Evolutionary conservation across 164 flowering plant species (phyloP), one percentile per base, ranked within the genome.

Genomic region (Liriodendron chinense): DNA sequence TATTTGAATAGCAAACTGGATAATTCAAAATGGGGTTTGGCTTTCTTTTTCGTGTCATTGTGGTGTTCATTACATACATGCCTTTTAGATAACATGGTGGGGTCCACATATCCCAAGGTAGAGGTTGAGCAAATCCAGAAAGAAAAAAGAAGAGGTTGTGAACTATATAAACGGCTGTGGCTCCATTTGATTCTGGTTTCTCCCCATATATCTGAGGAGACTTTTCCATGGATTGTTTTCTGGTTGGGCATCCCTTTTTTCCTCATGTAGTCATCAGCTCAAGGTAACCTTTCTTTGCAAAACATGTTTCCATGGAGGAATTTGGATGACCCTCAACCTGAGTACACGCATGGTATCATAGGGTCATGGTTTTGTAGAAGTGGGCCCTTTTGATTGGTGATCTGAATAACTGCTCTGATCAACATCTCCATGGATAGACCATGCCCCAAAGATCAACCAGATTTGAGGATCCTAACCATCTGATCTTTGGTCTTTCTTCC

Each of bases 191-290:
- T 65, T 22, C 18, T 16, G 18, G 16, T 12, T 53, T 53, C 4
- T 12, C 13, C 9, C 16, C 16, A 49, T 72, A 22, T n/a, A 13
- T 72, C 67, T 34, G 7, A 34, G 43, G 43, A 34, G 43, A 4
- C 25, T 61, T 43, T 26, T 56, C 72, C 73, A 84, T 84, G 87
- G 82, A 76, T 24, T 78, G 77, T n/a, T 57, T 75, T 69, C 13
- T 67, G 69, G 74, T 81, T 64, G 75, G 72, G 16, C 82, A 79
- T 22, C 81, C 79, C 47, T 25, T 82, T 26, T 66, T 73, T 61
- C 78, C 79, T 75, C 82, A 28, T n/a, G 75, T 71, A 20, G 66
- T 65, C 70, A 72, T 77, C 22, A 72, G 62, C 61, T 74, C 81
- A 22, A 80, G 81, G 85, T 83, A 76, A 9, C 14, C 49, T 47